Evolutionary conservation across 495 filamentous ascomycete species (phyloP).

Genomic region (Sordaria brevicollis): DNA sequence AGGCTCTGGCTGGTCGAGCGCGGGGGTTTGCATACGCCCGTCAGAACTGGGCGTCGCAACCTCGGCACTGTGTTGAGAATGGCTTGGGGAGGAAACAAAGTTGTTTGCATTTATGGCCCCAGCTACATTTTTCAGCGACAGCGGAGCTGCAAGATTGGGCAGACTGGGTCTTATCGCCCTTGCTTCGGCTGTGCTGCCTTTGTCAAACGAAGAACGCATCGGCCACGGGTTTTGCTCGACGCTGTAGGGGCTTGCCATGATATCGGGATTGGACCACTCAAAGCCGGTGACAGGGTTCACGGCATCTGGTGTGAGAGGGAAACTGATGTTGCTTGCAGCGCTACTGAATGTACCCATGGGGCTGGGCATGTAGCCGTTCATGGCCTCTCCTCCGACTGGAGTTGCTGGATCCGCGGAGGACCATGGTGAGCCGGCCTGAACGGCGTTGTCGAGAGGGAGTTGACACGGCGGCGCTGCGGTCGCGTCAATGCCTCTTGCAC

Average conservation of each 20-base stretch:
- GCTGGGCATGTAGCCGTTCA: not conserved
- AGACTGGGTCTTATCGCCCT: not conserved
- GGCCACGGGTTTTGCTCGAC: not conserved
- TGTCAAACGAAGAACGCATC: not conserved
- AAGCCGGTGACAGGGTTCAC: not conserved
- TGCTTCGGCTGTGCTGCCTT: not conserved
- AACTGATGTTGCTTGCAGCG: not conserved
- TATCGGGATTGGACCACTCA: not conserved
- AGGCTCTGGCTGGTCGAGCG: not conserved
- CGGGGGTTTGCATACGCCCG: not conserved
- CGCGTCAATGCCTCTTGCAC: not conserved
- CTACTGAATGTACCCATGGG: not conserved
- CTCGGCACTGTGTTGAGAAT: not conserved
- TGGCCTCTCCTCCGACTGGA: not conserved
- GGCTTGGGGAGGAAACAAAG: not conserved
- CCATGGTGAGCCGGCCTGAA: not conserved
- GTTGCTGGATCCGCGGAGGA: not conserved
- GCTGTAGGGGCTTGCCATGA: not conserved
- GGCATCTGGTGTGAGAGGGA: not conserved
- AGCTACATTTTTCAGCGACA: not conserved
- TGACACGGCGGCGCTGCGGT: not conserved
- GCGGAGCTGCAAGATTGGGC: not conserved
- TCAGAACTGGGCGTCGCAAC: not conserved
- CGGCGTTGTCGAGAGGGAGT: not conserved
- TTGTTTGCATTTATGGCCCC: not conserved